phyloP scores from a whole-genome alignment of 352 stramenopile species.

The Pythium dissimile region DNA sequence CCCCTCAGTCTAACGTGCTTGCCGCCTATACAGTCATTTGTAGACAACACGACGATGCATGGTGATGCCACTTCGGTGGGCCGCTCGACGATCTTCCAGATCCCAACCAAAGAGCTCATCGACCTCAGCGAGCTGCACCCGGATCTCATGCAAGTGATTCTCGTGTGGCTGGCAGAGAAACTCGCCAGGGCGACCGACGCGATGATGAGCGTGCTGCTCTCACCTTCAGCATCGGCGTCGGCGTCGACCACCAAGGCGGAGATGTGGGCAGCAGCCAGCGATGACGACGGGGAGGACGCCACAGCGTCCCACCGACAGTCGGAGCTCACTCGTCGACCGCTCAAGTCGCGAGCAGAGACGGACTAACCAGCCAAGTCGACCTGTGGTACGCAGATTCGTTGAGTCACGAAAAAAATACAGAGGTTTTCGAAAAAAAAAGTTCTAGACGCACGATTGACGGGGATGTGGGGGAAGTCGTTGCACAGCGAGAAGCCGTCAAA shows the following conservation, averaged over 20 bases:
- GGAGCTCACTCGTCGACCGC: slow-evolving; percentile 21
- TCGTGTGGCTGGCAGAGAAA: slow-evolving; percentile 78
- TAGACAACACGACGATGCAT: slow-evolving; percentile 44
- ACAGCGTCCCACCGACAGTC: slow-evolving; percentile 10
- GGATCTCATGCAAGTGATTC: slow-evolving; percentile 79
- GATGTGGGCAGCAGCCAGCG: slow-evolving; percentile 10
- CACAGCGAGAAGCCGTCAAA: too few species aligned
- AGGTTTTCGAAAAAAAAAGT: too few species aligned
- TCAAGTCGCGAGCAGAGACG: slow-evolving; percentile 55
- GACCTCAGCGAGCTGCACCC: slow-evolving; percentile 77
- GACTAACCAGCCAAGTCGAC: too few species aligned
- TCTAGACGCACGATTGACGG: too few species aligned
- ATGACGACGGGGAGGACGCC: slow-evolving; percentile 18
- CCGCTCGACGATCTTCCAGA: slow-evolving; percentile 66
- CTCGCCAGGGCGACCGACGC: slow-evolving; percentile 59
- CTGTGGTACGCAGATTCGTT: too few species aligned
- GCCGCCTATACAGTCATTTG: slow-evolving; percentile 58
- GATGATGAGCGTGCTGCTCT: slow-evolving; percentile 63
- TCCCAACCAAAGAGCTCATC: slow-evolving; percentile 70
- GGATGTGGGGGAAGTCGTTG: too few species aligned
- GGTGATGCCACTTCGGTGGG: slow-evolving; percentile 41
- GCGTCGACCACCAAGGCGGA: slow-evolving; percentile 3
- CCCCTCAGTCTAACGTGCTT: background rate
- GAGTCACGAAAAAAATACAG: too few species aligned
- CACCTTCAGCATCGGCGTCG: slow-evolving; percentile 26